Base-by-base conservation (phyloP, 495 filamentous ascomycete genomes). In the Daldinia caldariorum region DNA sequence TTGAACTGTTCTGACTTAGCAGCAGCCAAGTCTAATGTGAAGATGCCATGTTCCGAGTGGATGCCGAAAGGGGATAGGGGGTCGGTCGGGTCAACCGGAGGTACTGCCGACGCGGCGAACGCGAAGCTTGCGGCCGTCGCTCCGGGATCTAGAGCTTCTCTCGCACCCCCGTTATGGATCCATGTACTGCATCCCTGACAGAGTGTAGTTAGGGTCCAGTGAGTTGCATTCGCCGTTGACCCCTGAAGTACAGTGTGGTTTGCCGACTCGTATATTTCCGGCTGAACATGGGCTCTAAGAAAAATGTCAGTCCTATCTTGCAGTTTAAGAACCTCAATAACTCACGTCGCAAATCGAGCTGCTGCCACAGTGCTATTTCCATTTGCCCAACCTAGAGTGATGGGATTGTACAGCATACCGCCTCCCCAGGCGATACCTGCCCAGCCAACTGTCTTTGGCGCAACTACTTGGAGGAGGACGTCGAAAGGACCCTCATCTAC, bases 361-460 rank as follows among this genome's bases (percentile, higher is more conserved):
- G 81, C 80, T 3, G 81, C 73, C 1, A 82, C 61, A 0, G 78
- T 77, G 4, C 18, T 70, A 14, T 82, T 73, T 0, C 81, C 81
- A 65, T 85, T 81, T 14, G 78, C 72, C 81, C 82, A 86, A 0
- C 61, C 80, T 0, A 86, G 71, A 0, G 80, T 80, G 41, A 86
- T 76, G 10, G 84, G 84, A 66, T 85, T 84, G 39, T 76, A 76
- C 12, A 76, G 67, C 84, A 86, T 86, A 58, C 76, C 81, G 8
- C 84, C 84, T 20, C 80, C 84, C 83, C 81, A 85, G 1, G 79
- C 80, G 14, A 86, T 41, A 6, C 78, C 82, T 0, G 77, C 79
- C 84, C 84, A 86, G 20, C 79, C 83, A 2, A 78, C 77, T 12
- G 69, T 41, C 6, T 78, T 73, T 0, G 79, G 80, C 12, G 82